phyloP scores from a whole-genome alignment of 2,329 filamentous ascomycete genomes.

The Mollisia scopiformis region DNA sequence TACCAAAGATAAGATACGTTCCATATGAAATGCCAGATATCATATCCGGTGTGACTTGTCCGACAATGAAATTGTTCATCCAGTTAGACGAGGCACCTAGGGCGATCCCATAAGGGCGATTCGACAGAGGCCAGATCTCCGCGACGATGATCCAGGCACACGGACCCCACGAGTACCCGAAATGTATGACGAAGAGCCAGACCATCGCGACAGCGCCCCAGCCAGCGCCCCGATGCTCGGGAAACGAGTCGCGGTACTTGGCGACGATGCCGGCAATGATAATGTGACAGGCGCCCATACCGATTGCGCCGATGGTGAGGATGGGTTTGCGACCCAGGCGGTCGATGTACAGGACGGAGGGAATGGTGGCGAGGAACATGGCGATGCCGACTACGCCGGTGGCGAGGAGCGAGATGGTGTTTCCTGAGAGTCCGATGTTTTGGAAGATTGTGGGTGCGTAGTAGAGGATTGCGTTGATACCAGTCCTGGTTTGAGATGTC shows the following conservation, averaged over 20 bases:
- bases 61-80: constrained; percentile 66
- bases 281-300: constrained; percentile 69
- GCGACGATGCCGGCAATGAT: constrained; percentile 73
- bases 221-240: constrained; percentile 59
- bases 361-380: constrained; percentile 70
- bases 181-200: constrained; percentile 76
- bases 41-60: constrained; percentile 72
- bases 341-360: constrained; percentile 68
- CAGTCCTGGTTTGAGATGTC: constrained; percentile 26
- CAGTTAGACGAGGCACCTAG: constrained; percentile 69
- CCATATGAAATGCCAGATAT: constrained; percentile 66
- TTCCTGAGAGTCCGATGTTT: constrained; percentile 46
- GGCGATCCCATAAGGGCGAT: constrained; percentile 70
- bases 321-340: constrained; percentile 65
- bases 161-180: constrained; percentile 77
- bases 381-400: constrained; percentile 74
- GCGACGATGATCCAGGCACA: constrained; percentile 75
- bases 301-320: constrained; percentile 65
- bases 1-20: constrained; percentile 72
- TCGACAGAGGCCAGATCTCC: constrained; percentile 74
- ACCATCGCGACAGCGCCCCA: constrained; percentile 71
- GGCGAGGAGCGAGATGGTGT: constrained; percentile 60
- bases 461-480: constrained; percentile 46
- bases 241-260: constrained; percentile 61
- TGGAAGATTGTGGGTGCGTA: constrained; percentile 54